Base-by-base conservation (phyloP, 2,329 filamentous ascomycete species). In the Hymenoscyphus infarciens region DNA sequence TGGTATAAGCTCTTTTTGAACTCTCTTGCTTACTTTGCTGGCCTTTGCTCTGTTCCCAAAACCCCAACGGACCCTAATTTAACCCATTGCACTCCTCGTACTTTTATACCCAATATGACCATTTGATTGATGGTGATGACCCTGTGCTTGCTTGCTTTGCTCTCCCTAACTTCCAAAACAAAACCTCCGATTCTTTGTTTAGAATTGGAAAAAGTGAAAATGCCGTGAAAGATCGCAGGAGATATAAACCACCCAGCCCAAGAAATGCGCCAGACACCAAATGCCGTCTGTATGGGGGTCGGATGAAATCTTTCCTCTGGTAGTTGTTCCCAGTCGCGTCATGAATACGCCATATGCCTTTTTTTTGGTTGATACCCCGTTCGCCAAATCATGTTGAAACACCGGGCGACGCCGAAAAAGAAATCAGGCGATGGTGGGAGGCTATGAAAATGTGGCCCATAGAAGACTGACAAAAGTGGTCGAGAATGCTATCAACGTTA, bases 351-450 rank as follows among this genome's bases (percentile, higher is more conserved):
- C 70, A 63, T 68, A 67, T 70, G 68, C 69, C 66, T 69, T 57
- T 71, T 65, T 25, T 73, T 73, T n/a, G n/a, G n/a, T 73, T 73
- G 68, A 63, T 70, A 73, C 72, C 72, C 71, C 71, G 58, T 74
- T 73, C 72, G 72, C 72, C 72, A 63, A 65, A 53, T 65, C 31
- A 67, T 66, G 55, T 68, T 66, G 66, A 66, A 67, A 67, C 63
- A 22, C 64, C 60, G 59, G 67, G 66, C 64, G 69, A 69, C 67
- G 69, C 65, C 68, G 61, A 59, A 64, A 63, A 68, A 64, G 64
- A 69, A 61, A 31, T 27, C 25, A 59, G 27, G 39, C 19, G 63
- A 53, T 59, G 65, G 53, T 57, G 55, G 61, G 66, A 55, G 60
- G 64, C 52, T 61, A 53, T 39, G 38, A 55, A 45, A 56, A 49